Conservation (phyloP, 225 moss, liverwort and hornwort species). For the Pleurozium schreberi region DNA sequence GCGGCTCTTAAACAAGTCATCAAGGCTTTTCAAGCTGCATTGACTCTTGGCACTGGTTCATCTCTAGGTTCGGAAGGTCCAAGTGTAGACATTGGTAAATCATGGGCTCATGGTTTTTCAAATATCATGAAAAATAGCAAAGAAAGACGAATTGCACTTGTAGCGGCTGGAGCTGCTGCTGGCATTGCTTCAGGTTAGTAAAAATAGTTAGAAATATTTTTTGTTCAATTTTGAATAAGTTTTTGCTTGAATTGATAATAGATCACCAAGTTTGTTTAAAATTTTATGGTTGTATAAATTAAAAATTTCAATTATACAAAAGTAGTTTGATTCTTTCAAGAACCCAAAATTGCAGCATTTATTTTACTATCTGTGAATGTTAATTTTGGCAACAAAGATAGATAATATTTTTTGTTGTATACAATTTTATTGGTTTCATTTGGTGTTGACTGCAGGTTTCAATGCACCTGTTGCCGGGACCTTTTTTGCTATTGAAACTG, state of each 20-base stretch:
- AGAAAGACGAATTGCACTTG: constrained; percentile 92
- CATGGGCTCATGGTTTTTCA: constrained; percentile 91
- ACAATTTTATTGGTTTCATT: background rate
- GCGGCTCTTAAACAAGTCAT: constrained; percentile 58
- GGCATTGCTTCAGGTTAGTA: constrained; percentile 88
- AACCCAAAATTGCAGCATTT: background rate
- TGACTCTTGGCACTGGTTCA: constrained; percentile 71
- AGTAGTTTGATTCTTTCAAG: background rate
- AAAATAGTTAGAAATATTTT: background rate
- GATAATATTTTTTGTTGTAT: background rate
- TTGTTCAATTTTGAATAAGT: background rate
- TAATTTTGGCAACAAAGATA: background rate
- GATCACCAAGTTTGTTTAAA: background rate
- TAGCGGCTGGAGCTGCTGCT: constrained; percentile 94
- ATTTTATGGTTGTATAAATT: background rate
- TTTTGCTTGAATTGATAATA: background rate
- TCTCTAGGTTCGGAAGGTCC: constrained; percentile 96
- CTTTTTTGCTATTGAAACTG: constrained; percentile 96
- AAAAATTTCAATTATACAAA: background rate
- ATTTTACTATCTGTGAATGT: too few relatives aligned
- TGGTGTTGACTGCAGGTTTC: constrained; percentile 42
- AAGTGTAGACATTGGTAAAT: constrained; percentile 96
- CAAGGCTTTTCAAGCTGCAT: constrained; percentile 71
- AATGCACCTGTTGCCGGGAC: constrained; percentile 95
- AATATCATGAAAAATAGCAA: constrained; percentile 90